Evolutionary conservation across 2,329 filamentous ascomycete species (phyloP), one percentile per base, ranked within the genome.

Genomic region (Aspergillus sp.): DNA sequence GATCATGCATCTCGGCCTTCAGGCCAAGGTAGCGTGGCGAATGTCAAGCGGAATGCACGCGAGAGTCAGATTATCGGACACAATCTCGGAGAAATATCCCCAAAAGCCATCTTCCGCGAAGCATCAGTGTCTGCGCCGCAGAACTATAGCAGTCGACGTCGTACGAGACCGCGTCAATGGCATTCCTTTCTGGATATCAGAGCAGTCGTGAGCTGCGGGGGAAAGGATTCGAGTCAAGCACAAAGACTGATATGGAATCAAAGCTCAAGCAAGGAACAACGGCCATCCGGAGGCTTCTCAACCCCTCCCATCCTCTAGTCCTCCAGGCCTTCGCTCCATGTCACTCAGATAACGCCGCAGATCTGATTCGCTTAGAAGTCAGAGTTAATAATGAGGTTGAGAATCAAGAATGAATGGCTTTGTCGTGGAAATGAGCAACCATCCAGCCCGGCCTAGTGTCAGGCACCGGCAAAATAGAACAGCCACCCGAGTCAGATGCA

Each of bases 21-120:
- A 48, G 23, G 4, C 4, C 6, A 28, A 38, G 25, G 28, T n/a
- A 7, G 9, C 6, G 43, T 48, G 25, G 28, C 23, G 34, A 46
- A 34, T 3, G 3, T 48, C 23, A 41, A 17, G n/a, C 7, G 13
- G 43, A 17, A 7, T 31, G 15, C 28, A 31, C n/a, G 30, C n/a
- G 7, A 54, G 53, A 55, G 53, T 55, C 53, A 48, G 53, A 17
- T n/a, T 28, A 30, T 48, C 17, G 9, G 53, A 55, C 53, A 48
- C 53, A 28, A 19, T 17, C 11, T 23, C 45, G 45, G 45, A 47
- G 45, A 19, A 23, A 48, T 25, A 15, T 19, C 19, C 43, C 47
- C 17, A n/a, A 43, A 46, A 5, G 19, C 38, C 11, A 7, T n/a
- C 25, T 47, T 41, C 38, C 43, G 7, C 53, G 53, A 15, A 25